Evolutionary conservation across 2,329 filamentous ascomycete genomes (phyloP).

Genomic region (Diaporthe amygdali): DNA sequence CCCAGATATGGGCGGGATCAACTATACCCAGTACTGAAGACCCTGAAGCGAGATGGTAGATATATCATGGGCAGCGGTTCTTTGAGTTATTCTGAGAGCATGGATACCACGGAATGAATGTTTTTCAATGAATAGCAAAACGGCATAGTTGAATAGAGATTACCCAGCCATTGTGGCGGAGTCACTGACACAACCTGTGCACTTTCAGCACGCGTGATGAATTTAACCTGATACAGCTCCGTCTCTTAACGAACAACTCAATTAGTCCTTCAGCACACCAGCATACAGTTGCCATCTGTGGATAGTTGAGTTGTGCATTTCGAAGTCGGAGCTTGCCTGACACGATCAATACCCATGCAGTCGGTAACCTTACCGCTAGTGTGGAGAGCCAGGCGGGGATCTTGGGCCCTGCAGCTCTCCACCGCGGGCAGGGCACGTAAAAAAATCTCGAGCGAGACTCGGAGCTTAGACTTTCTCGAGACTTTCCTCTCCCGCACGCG

Average conservation of each 20-base stretch:
- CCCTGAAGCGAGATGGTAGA: constrained; percentile 27
- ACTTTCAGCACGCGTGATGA: background rate
- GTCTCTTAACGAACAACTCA: background rate
- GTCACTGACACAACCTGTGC: background rate
- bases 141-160: background rate
- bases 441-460: constrained; percentile 23
- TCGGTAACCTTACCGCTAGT: constrained; percentile 3
- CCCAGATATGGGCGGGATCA: constrained; percentile 19
- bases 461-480: constrained; percentile 13
- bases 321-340: background rate
- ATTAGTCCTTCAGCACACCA: background rate
- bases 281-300: background rate
- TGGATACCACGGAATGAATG: constrained; percentile 18
- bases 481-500: constrained; percentile 14
- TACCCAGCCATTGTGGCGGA: background rate
- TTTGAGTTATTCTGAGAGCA: constrained; percentile 17
- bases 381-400: constrained; percentile 7
- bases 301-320: background rate
- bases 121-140: background rate
- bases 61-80: constrained; percentile 24
- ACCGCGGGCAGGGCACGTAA: background rate
- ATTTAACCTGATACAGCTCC: background rate
- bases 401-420: constrained; percentile 18
- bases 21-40: constrained; percentile 21
- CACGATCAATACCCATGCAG: background rate